phyloP scores from a whole-genome alignment of 2,329 filamentous ascomycete genomes.

The Arachnomyces sp. region DNA sequence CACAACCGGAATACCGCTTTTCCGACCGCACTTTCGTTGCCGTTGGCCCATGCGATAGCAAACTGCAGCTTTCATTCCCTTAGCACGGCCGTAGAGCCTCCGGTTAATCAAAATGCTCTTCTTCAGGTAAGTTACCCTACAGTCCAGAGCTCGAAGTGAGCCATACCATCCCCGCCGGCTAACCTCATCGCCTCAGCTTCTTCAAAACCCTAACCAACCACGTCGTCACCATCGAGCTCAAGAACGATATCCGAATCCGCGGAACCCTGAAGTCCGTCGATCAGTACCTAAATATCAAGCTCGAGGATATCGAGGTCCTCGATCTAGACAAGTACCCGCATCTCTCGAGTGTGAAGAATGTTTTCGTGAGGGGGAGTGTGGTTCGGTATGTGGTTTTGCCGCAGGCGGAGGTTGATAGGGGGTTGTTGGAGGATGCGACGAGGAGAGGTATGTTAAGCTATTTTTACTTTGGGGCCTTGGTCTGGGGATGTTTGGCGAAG shows the following conservation, averaged over 20 bases:
- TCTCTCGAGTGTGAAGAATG: slow-evolving; percentile 82
- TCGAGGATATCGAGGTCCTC: slow-evolving; percentile 87
- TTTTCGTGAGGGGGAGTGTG: slow-evolving; percentile 89
- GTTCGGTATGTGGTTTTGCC: slow-evolving; percentile 89
- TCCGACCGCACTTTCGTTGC: too few species aligned
- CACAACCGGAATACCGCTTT: too few species aligned
- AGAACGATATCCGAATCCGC: slow-evolving; percentile 96
- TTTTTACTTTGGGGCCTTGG: neutral
- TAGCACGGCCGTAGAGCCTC: too few species aligned
- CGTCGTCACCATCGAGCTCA: slow-evolving; percentile 95
- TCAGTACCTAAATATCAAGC: slow-evolving; percentile 98
- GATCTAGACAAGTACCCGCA: slow-evolving; percentile 95
- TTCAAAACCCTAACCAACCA: slow-evolving; percentile 99
- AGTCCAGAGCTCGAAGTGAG: neutral
- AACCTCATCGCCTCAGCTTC: too few species aligned
- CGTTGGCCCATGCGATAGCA: too few species aligned
- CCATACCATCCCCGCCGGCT: neutral
- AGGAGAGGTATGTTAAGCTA: slow-evolving; percentile 56
- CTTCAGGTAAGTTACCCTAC: slow-evolving; percentile 37
- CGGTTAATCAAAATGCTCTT: slow-evolving; percentile 36
- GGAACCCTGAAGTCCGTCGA: slow-evolving; percentile 95
- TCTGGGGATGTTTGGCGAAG: neutral
- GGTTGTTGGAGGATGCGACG: slow-evolving; percentile 82
- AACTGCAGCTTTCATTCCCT: too few species aligned
- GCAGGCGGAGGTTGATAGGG: slow-evolving; percentile 71